Evolutionary conservation across 129 eudicot species (phyloP), one percentile per base, ranked within the genome.

Genomic region (Gnaphalium uliginosum): DNA sequence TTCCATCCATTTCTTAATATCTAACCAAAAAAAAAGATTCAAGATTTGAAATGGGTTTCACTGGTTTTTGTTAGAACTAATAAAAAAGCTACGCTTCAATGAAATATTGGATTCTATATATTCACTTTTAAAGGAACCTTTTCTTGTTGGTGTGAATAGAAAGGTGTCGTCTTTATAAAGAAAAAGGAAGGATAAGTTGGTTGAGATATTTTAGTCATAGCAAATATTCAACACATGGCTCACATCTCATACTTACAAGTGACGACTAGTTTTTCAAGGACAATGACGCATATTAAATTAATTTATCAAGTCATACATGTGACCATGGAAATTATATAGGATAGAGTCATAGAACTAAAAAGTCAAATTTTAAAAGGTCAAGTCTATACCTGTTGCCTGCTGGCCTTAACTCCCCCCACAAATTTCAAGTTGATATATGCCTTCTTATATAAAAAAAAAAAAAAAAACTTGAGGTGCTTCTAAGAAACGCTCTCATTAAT

Each of bases 1-100:
- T 69, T 10, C 83, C 83, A 41, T 81, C 85, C 85, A 86, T 83
- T 14, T 33, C 33, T 25, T 39, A 2, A 17, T n/a, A 8, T 5
- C 6, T 24, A 60, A 60, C 9, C 18, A 13, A 51, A 41, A 24
- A 21, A 4, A 53, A 29, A 29, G 10, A 13, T 50, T 69, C 41
- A 50, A 14, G 9, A 7, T 43, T 43, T 43, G 51, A 43, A 43
- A 43, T 43, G 51, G 51, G 51, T 43, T 37, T 37, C 46, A 8
- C 43, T 37, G 10, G 11, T 37, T 37, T 22, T 67, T 54, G 61
- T 54, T 5, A 54, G 24, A n/a, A n/a, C 24, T n/a, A 43, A 43
- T 7, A n/a, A 7, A 54, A 54, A 21, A 54, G 5, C 25, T 54
- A 1, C 5, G 8, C 60, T 54, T 54, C n/a, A 54, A 54, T n/a